Evolutionary conservation across 2,329 filamentous ascomycete species (phyloP), one percentile per base, ranked within the genome.

Genomic region (Venturia carpophila): DNA sequence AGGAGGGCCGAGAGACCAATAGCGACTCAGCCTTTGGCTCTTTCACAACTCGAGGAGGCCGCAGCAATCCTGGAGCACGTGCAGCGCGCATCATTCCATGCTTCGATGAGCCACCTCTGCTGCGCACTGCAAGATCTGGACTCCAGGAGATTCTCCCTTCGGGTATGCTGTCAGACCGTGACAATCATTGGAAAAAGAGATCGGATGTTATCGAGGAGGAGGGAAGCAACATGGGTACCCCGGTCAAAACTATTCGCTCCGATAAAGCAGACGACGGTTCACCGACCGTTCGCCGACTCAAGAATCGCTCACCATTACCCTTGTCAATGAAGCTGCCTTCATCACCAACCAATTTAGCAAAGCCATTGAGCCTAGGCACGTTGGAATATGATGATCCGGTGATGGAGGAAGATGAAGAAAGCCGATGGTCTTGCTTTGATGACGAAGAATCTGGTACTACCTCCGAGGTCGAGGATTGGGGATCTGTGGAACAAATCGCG

Each of bases 21-120:
- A 91, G 88, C 73, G 89, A 92, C 70, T 90, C 86, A 21, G 81
- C 89, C 65, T 92, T 86, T 74, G 90, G 92, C 77, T 92, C 89
- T 39, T 76, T 91, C 69, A 86, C 88, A 64, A 92, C 89, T 19
- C 81, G 83, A 67, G 87, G 83, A 47, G 91, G 88, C 11, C 82
- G 83, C 67, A 88, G 86, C 67, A 81, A 83, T 64, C 84, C 39
- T 17, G 84, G 85, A 42, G 82, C 86, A 60, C 86, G 90, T 72
- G 88, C 87, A 37, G 88, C 89, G 19, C 78, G 81, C 61, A 85
- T 92, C 62, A 89, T 92, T 71, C 90, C 86, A 30, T 89, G 92
- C 79, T 92, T 92, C 74, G 89, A 92, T 75, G 89, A 92, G 70
- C 90, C 88, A 17, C 88, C 87, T 43, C 83, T 85, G 9, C 71